These are phyloP conservation scores for Triticum urartu DNA, from an alignment of 176 grass and related monocot species.

Conservation along the genomic window DNA sequence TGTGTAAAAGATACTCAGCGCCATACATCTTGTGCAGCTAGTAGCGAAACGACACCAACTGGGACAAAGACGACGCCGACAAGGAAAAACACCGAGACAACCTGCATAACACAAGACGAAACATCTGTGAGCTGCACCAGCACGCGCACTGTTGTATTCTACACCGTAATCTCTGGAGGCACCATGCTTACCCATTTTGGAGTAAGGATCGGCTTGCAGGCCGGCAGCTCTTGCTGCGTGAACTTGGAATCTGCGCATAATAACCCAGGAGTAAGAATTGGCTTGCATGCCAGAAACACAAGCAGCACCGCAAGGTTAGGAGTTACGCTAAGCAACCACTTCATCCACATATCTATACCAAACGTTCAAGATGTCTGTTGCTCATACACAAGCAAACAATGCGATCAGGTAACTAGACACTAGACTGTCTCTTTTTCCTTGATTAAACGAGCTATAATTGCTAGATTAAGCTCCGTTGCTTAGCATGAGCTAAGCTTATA, in stretches of 20 bases:
- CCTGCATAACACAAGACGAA: conserved; percentile 48
- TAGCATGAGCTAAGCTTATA: not conserved
- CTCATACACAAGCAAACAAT: conserved; percentile 10
- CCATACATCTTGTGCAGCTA: conserved; percentile 69
- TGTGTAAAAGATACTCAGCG: conserved; percentile 5
- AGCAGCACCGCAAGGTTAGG: not conserved
- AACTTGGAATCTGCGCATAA: conserved; percentile 80
- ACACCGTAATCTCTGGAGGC: not conserved
- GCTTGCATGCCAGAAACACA: not conserved
- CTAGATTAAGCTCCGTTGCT: not conserved
- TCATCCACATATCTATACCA: not conserved
- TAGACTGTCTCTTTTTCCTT: not conserved
- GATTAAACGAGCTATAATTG: not conserved
- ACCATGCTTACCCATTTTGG: conserved; percentile 82
- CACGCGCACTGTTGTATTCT: not conserved
- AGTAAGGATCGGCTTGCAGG: conserved; percentile 96
- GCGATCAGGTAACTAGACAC: not conserved
- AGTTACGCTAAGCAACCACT: not conserved
- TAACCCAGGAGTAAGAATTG: conserved; percentile 12
- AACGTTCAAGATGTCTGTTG: not conserved
- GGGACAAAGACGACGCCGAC: conserved; percentile 79
- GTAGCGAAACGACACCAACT: conserved; percentile 65
- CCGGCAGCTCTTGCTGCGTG: conserved; percentile 95
- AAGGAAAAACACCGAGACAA: conserved; percentile 83
- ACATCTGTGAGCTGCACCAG: conserved; percentile 17